A percentile compares a stretch with the other conserved stretches of the same genome.
Conservation (phyloP, 495 filamentous ascomycete species). For the Hypoxylon perforatum region DNA sequence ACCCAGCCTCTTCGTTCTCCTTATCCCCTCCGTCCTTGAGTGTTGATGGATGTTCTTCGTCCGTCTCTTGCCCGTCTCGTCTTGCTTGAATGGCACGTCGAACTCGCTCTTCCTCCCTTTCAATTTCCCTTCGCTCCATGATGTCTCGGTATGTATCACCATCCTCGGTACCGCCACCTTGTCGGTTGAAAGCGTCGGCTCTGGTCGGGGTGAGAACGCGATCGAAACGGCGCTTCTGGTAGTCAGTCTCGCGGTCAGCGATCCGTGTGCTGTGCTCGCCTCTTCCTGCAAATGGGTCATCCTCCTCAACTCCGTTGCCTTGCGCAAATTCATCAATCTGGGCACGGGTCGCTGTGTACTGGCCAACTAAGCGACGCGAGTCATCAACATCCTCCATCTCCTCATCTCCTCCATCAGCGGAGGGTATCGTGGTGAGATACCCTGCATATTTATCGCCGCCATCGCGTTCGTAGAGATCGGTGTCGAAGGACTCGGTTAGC, state of each 20-base stretch:
- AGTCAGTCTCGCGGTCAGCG: constrained; percentile 92
- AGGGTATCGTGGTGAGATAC: constrained; percentile 89
- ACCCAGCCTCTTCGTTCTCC: constrained; percentile 76
- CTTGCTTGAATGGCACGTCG: constrained; percentile 82
- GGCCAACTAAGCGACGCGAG: constrained; percentile 85
- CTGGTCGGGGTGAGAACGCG: constrained; percentile 88
- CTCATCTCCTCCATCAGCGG: constrained; percentile 83
- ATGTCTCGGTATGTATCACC: constrained; percentile 83
- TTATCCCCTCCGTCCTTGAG: constrained; percentile 77
- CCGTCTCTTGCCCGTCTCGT: constrained; percentile 66
- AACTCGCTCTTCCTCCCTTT: constrained; percentile 94
- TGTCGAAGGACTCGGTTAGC: constrained; percentile 95
- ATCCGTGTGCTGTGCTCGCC: constrained; percentile 92
- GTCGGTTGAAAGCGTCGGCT: constrained; percentile 85
- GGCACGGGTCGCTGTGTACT: constrained; percentile 92
- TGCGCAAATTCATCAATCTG: constrained; percentile 95
- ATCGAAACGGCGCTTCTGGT: constrained; percentile 93
- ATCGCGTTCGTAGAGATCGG: constrained; percentile 86
- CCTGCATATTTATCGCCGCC: constrained; percentile 86
- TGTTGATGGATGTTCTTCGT: constrained; percentile 68
- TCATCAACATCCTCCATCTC: constrained; percentile 82
- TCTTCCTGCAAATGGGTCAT: constrained; percentile 82
- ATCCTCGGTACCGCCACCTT: constrained; percentile 71
- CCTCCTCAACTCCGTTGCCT: constrained; percentile 86
- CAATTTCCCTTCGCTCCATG: constrained; percentile 90